A percentile compares a stretch with the other conserved stretches of the same genome.
Conservation (phyloP, 1,284 basidiomycete genomes). For the Flammula alnicola region DNA sequence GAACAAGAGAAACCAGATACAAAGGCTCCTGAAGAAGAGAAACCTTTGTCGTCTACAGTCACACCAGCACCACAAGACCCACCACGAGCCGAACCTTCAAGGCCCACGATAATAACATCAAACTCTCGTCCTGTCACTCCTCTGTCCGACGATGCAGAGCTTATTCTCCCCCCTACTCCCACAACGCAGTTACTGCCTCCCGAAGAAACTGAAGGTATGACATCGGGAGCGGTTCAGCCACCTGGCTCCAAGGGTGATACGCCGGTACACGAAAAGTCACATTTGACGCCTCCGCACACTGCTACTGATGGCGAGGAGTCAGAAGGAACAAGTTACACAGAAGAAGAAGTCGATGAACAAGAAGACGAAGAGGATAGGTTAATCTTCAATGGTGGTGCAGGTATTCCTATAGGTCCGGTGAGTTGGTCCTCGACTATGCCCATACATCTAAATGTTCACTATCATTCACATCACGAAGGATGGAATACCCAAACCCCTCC, state of each 20-base stretch:
- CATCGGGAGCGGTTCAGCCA: slow-evolving; percentile 59
- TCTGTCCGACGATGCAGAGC: slow-evolving; percentile 35
- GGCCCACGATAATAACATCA: slow-evolving; percentile 17
- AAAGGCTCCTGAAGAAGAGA: slow-evolving; percentile 19
- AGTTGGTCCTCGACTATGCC: slow-evolving; percentile 21
- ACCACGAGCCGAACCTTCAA: slow-evolving; percentile 24
- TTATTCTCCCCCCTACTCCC: slow-evolving; percentile 60
- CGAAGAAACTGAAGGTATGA: slow-evolving; percentile 58
- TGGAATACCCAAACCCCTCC: slow-evolving; percentile 81
- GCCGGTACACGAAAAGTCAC: slow-evolving; percentile 32
- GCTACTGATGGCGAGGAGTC: slow-evolving; percentile 47
- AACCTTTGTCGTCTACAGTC: slow-evolving; percentile 13
- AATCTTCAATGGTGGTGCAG: slow-evolving; percentile 53
- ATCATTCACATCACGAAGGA: slow-evolving; percentile 54
- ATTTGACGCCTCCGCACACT: slow-evolving; percentile 30
- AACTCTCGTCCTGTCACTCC: slow-evolving; percentile 23
- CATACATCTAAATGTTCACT: neutral
- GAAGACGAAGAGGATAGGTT: slow-evolving; percentile 56
- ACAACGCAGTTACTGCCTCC: slow-evolving; percentile 53
- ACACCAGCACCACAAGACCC: slow-evolving; percentile 17
- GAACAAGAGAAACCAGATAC: slow-evolving; percentile 20
- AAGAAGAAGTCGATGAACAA: slow-evolving; percentile 51
- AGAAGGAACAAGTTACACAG: slow-evolving; percentile 50
- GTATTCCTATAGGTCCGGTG: slow-evolving; percentile 58
- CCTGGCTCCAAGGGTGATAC: slow-evolving; percentile 59